phyloP scores from a whole-genome alignment of 495 filamentous ascomycete genomes.

The Polyplosphaeria fusca region DNA sequence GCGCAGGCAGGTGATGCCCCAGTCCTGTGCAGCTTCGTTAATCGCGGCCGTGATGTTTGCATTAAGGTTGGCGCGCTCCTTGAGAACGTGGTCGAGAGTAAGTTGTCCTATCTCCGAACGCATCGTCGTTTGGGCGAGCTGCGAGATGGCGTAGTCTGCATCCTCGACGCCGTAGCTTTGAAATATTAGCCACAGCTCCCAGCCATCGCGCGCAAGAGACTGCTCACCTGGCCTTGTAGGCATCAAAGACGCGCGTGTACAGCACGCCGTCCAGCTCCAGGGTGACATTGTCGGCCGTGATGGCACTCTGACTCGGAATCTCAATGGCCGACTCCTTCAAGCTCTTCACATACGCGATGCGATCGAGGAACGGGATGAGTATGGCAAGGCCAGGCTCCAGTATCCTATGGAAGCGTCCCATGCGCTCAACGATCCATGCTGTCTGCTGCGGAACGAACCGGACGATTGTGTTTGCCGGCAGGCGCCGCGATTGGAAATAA shows the following conservation, averaged over 20 bases:
- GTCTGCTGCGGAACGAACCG: constrained; percentile 98
- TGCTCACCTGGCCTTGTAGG: constrained; percentile 85
- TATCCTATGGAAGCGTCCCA: constrained; percentile 94
- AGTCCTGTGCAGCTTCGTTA: constrained; percentile 94
- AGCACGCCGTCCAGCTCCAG: constrained; percentile 92
- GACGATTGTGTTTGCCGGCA: constrained; percentile 91
- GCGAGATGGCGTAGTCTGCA: constrained; percentile 96
- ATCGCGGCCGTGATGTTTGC: constrained; percentile 96
- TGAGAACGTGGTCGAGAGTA: constrained; percentile 93
- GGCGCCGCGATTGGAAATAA: constrained; percentile 58
- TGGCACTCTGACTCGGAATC: constrained; percentile 93
- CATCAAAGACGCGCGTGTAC: constrained; percentile 93
- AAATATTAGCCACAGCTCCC: too few species aligned
- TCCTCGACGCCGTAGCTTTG: constrained; percentile 94
- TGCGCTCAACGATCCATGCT: constrained; percentile 98
- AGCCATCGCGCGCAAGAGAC: too few species aligned
- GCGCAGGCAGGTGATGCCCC: constrained; percentile 92
- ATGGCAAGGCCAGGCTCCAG: constrained; percentile 87
- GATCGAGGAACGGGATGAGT: constrained; percentile 85
- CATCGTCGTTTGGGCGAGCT: constrained; percentile 98
- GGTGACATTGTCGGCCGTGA: constrained; percentile 97
- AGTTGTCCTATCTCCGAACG: constrained; percentile 95
- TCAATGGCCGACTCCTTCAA: constrained; percentile 95
- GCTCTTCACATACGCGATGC: constrained; percentile 96
- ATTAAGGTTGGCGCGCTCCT: constrained; percentile 92